Evolutionary conservation across 2,329 filamentous ascomycete species (phyloP).

Genomic region (Blastomyces parvus): DNA sequence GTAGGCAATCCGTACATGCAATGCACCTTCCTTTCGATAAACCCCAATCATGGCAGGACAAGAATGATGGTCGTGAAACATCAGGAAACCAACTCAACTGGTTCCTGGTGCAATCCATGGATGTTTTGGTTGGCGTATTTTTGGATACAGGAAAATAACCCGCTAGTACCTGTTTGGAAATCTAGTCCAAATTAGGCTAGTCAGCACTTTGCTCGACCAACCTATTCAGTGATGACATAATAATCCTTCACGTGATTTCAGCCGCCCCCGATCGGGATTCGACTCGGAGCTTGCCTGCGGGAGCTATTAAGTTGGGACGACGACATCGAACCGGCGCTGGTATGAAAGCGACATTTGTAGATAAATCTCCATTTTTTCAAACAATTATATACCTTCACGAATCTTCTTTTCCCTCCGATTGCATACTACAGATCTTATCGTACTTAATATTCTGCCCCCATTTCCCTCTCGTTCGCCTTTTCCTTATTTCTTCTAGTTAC

Average conservation of each 20-base stretch:
- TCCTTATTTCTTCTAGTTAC: background rate
- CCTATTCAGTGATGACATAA: constrained; percentile 5
- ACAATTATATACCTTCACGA: background rate
- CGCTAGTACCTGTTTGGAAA: background rate
- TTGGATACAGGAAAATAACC: background rate
- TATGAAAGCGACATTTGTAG: background rate
- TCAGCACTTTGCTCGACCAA: no score
- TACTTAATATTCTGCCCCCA: background rate
- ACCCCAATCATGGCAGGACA: constrained; percentile 4
- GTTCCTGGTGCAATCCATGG: background rate
- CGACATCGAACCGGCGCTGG: background rate
- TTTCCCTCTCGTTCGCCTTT: background rate
- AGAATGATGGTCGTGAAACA: constrained; percentile 1
- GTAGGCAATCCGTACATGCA: no score
- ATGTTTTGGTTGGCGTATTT: background rate
- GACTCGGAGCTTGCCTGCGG: background rate
- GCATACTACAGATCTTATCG: background rate
- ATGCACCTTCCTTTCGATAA: background rate
- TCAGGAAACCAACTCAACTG: no score
- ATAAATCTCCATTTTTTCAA: background rate
- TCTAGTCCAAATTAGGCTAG: background rate
- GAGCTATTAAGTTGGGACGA: background rate
- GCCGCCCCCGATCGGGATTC: background rate
- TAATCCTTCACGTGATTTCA: background rate
- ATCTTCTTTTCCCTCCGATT: background rate